Evolutionary conservation across 1,139 yeast genomes (phyloP).

Genomic region (Hyphopichia buzzinii): DNA sequence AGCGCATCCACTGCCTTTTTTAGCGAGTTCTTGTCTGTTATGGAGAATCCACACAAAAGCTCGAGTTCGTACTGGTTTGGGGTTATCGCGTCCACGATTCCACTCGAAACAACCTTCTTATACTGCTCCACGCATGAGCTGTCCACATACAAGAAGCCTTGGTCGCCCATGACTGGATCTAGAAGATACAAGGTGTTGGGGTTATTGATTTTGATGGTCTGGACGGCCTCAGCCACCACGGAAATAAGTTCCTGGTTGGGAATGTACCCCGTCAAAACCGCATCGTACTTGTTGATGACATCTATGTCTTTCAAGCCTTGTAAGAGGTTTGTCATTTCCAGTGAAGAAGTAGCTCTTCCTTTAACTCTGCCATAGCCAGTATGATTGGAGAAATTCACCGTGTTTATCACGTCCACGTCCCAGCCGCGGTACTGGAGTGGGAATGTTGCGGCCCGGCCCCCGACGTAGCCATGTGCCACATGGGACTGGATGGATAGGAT

Average conservation of each 20-base stretch:
- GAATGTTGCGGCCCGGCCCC: slow-evolving; percentile 41
- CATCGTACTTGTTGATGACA: slow-evolving; percentile 22
- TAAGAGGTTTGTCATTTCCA: slow-evolving; percentile 12
- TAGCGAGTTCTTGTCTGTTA: slow-evolving; percentile 42
- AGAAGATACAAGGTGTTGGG: slow-evolving; percentile 52
- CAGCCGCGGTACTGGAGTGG: slow-evolving; percentile 45
- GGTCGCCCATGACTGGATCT: slow-evolving; percentile 96
- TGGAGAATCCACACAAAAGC: slow-evolving; percentile 54
- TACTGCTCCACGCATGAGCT: slow-evolving; percentile 68
- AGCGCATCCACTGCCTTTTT: slow-evolving; percentile 45
- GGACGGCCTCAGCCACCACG: slow-evolving; percentile 16
- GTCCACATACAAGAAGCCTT: slow-evolving; percentile 77
- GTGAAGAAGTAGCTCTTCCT: slow-evolving; percentile 19
- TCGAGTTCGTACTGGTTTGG: slow-evolving; percentile 94
- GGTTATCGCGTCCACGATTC: slow-evolving; percentile 65
- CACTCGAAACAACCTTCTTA: slow-evolving; percentile 47
- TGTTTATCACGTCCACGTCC: slow-evolving; percentile 43
- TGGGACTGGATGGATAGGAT: slow-evolving; percentile 44
- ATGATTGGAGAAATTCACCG: slow-evolving; percentile 44
- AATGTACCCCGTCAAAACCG: slow-evolving; percentile 35
- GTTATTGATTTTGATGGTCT: slow-evolving; percentile 11
- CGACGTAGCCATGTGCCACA: slow-evolving; percentile 48
- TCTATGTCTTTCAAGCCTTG: slow-evolving; percentile 46
- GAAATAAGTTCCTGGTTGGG: slow-evolving; percentile 32
- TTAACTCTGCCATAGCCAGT: slow-evolving; percentile 45